Percentiles rank a stretch among this genome's conserved stretches.
Conservation (phyloP, 1,139 yeast species). For the Saccharomycopsis hybrid region DNA sequence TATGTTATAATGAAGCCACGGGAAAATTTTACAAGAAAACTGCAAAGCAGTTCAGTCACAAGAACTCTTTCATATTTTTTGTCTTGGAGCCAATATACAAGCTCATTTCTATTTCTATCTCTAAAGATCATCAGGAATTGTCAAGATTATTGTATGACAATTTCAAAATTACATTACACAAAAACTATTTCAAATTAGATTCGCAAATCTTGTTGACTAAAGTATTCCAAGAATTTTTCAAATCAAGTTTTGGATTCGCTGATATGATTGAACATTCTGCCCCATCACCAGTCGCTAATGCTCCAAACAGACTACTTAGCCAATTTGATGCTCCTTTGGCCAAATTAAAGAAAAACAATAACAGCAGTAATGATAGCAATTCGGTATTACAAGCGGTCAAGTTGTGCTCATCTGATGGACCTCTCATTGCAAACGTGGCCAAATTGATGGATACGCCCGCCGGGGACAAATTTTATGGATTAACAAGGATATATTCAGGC, state of each 20-base stretch:
- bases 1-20: slow-evolving; percentile 41
- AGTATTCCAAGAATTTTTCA: slow-evolving; percentile 52
- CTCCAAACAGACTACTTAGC: slow-evolving; percentile 26
- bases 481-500: slow-evolving; percentile 63
- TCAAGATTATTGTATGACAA: slow-evolving; percentile 38
- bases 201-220: slow-evolving; percentile 50
- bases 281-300: slow-evolving; percentile 38
- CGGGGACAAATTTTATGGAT: slow-evolving; percentile 35
- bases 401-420: slow-evolving; percentile 34
- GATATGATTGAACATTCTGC: slow-evolving; percentile 37
- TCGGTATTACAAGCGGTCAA: slow-evolving; percentile 22
- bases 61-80: slow-evolving; percentile 61
- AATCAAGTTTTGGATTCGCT: slow-evolving; percentile 45
- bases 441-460: slow-evolving; percentile 53
- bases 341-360: slow-evolving; percentile 20
- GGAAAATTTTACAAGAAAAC: slow-evolving; percentile 41
- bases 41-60: slow-evolving; percentile 26
- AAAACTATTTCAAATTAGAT: slow-evolving; percentile 41
- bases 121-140: slow-evolving; percentile 43
- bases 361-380: too few relatives aligned
- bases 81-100: slow-evolving; percentile 79
- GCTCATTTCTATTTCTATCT: slow-evolving; percentile 53
- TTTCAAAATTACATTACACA: slow-evolving; percentile 40
- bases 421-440: slow-evolving; percentile 51
- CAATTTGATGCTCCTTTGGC: slow-evolving; percentile 23